phyloP scores from a whole-genome alignment of 371 early-diverging fungal genomes.

The Gilbertella persicaria region DNA sequence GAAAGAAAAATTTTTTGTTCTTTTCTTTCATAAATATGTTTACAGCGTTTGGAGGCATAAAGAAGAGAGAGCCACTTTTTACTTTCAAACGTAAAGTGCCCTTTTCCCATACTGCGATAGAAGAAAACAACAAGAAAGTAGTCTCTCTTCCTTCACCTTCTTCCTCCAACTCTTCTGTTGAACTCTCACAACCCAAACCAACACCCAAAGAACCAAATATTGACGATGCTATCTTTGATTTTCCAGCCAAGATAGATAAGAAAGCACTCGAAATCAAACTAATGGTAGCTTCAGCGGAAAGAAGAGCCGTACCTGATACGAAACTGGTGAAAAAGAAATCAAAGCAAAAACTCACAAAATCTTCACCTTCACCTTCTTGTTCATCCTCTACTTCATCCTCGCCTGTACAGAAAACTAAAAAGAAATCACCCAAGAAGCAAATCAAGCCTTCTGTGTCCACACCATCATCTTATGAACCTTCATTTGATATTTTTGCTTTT shows the following conservation, averaged over 20 bases:
- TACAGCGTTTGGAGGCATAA: slow-evolving; percentile 1
- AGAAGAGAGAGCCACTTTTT: neutral
- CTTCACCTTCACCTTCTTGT: neutral
- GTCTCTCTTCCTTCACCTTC: neutral
- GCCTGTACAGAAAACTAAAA: neutral
- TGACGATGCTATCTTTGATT: slow-evolving; percentile 16
- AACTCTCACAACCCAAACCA: neutral
- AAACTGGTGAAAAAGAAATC: slow-evolving; percentile 1
- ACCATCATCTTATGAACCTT: neutral
- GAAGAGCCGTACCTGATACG: slow-evolving; percentile 1
- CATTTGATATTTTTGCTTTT: slow-evolving; percentile 20
- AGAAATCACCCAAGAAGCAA: neutral
- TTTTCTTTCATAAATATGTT: neutral
- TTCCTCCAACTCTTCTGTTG: neutral
- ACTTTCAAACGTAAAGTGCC: neutral
- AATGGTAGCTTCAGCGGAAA: slow-evolving; percentile 10
- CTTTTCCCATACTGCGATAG: neutral
- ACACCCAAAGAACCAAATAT: neutral
- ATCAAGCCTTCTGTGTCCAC: slow-evolving; percentile 17
- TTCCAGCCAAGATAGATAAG: slow-evolving; percentile 9
- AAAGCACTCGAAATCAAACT: slow-evolving; percentile 9
- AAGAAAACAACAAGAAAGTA: too few relatives aligned
- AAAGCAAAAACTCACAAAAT: slow-evolving; percentile 4
- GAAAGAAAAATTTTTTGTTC: neutral
- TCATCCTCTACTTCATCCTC: neutral